These are phyloP conservation scores for Epichloe coenophiala DNA, from an alignment of 2,329 filamentous ascomycete species.

Conservation along the genomic window DNA sequence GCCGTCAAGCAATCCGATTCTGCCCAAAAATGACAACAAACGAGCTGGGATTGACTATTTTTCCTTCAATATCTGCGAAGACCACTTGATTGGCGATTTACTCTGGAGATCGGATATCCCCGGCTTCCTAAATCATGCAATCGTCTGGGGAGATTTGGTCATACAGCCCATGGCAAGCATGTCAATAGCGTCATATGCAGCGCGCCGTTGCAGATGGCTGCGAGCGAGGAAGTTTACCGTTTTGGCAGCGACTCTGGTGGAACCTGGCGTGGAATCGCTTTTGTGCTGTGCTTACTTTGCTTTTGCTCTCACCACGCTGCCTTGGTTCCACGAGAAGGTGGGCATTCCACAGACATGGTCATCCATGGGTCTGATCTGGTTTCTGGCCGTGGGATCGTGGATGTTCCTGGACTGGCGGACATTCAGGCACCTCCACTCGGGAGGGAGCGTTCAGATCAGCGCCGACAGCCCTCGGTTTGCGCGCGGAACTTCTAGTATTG, in stretches of 20 bases:
- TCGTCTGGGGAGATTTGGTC: slow-evolving; percentile 74
- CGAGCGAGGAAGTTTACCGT: slow-evolving; percentile 93
- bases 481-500: slow-evolving; percentile 24
- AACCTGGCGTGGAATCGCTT: slow-evolving; percentile 82
- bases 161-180: slow-evolving; percentile 82
- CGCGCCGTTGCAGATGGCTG: slow-evolving; percentile 76
- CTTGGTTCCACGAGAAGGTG: slow-evolving; percentile 41
- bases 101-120: slow-evolving; percentile 63
- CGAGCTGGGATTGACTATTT: slow-evolving; percentile 77
- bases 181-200: slow-evolving; percentile 62
- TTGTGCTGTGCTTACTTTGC: slow-evolving; percentile 71
- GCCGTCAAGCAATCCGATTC: slow-evolving; percentile 29
- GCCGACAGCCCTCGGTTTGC: slow-evolving; percentile 64
- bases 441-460: slow-evolving; percentile 56
- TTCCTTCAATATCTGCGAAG: slow-evolving; percentile 96
- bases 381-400: slow-evolving; percentile 54
- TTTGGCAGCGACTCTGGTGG: slow-evolving; percentile 72
- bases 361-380: slow-evolving; percentile 53
- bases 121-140: slow-evolving; percentile 62
- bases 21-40: slow-evolving; percentile 26
- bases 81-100: slow-evolving; percentile 86
- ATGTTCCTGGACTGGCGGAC: slow-evolving; percentile 60
- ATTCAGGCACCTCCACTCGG: slow-evolving; percentile 62
- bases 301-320: slow-evolving; percentile 63
- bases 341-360: slow-evolving; percentile 52